These are phyloP conservation scores for Kokia cookei DNA, from an alignment of 441 rosid genomes.

Conservation along the genomic window DNA sequence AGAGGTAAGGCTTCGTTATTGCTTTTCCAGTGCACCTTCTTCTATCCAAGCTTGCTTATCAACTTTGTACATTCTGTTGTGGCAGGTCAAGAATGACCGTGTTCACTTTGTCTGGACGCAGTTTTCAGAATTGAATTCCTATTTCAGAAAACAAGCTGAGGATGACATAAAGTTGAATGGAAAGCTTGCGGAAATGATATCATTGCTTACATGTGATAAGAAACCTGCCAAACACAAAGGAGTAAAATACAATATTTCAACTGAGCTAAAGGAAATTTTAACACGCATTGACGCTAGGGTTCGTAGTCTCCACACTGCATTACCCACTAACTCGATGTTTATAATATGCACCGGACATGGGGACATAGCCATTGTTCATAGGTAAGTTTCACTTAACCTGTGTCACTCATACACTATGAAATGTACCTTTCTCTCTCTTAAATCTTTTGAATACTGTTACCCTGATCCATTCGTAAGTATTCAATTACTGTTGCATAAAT, in stretches of 20 bases:
- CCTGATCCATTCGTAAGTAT: background rate
- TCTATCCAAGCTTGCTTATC: background rate
- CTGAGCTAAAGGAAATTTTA: slow-evolving; percentile 63
- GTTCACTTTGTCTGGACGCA: slow-evolving; percentile 87
- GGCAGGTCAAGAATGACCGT: slow-evolving; percentile 64
- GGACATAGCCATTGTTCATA: slow-evolving; percentile 74
- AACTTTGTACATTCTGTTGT: slow-evolving; percentile 9
- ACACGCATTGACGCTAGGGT: slow-evolving; percentile 49
- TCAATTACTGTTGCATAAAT: background rate
- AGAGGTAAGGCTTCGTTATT: slow-evolving; percentile 47
- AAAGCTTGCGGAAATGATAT: slow-evolving; percentile 74
- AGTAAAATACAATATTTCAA: slow-evolving; percentile 32
- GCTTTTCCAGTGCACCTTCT: background rate
- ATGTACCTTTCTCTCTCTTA: background rate
- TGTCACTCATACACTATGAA: background rate
- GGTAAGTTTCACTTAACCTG: slow-evolving; percentile 31
- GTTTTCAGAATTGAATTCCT: slow-evolving; percentile 71
- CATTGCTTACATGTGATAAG: slow-evolving; percentile 67
- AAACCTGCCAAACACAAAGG: slow-evolving; percentile 33
- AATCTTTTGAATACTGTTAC: background rate
- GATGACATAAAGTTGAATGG: slow-evolving; percentile 56
- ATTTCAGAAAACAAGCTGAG: slow-evolving; percentile 59
- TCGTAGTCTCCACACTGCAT: slow-evolving; percentile 38
- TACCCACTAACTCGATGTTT: slow-evolving; percentile 81
- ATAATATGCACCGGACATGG: slow-evolving; percentile 97